Evolutionary conservation across 1,139 yeast genomes (phyloP), one percentile per base, ranked within the genome.

Genomic region (Blastobotrys aristatus): DNA sequence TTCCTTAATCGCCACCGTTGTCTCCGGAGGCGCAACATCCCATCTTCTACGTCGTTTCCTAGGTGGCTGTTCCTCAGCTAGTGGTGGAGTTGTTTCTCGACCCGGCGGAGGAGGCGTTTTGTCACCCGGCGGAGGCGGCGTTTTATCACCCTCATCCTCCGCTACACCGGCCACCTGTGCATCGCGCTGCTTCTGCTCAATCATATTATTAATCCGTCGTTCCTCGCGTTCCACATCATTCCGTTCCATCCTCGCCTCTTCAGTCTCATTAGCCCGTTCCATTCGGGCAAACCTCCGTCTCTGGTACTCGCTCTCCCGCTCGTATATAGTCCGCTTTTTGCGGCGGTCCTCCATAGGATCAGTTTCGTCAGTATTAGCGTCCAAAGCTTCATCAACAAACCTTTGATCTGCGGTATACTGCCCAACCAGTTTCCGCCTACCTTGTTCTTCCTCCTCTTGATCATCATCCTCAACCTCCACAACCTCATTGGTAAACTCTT

Each of bases 271-370:
- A 6, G 49, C 57, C 21, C 53, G 55, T 6, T 51, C 66, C 40
- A 58, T 57, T 29, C 69, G 50, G 46, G 67, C 64, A 51, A 68
- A 65, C 52, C 76, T 59, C 52, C 72, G 62, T 52, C 64, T 62
- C 44, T 73, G 75, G 55, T 76, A 76, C 1, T 68, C 72, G 31
- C 67, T 62, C 54, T 72, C 75, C 24, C 70, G 61, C 4, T 61
- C 65, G 37, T 53, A 60, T 32, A 67, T 60, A 0, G 71, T 58
- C 45, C 65, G 63, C 14, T 61, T 58, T 27, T 60, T 53, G 43
- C 59, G 58, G 27, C 64, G 60, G 18, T 66, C 65, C 21, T 59
- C 61, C 26, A 73, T 51, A 8, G 69, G 67, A 56, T 74, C 76
- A 30, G 51, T 58, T n/a, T 64, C 69, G 2, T 65, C 69, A 21